phyloP scores from a whole-genome alignment of 257 asterid species.

The Gentiana dahurica region DNA sequence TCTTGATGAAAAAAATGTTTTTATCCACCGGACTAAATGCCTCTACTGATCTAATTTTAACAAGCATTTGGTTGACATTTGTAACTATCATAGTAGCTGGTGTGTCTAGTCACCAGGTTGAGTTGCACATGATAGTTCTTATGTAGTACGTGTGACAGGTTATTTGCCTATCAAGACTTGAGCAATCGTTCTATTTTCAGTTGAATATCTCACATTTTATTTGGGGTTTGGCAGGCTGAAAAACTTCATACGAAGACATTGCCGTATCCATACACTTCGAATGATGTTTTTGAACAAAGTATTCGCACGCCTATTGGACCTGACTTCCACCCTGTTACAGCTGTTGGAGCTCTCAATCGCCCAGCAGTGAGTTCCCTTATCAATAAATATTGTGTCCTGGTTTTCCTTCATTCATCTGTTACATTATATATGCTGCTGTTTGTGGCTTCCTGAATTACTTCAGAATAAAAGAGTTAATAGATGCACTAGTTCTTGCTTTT shows the following conservation, averaged over 20 bases:
- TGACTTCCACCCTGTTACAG: slow-evolving; percentile 65
- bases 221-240: slow-evolving; percentile 51
- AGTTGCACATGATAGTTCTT: neutral
- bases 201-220: neutral
- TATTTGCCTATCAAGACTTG: neutral
- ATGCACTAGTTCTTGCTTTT: too few species aligned
- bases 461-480: too few species aligned
- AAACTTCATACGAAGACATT: slow-evolving; percentile 70
- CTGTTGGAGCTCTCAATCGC: slow-evolving; percentile 70
- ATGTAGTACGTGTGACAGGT: neutral
- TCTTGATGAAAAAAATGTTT: too few species aligned
- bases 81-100: neutral
- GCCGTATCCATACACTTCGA: slow-evolving; percentile 78
- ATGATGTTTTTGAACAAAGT: slow-evolving; percentile 76
- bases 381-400: neutral
- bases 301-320: slow-evolving; percentile 95
- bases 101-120: neutral
- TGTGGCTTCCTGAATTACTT: too few species aligned
- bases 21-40: too few species aligned
- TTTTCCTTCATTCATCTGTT: slow-evolving; percentile 1
- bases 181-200: too few species aligned
- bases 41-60: too few species aligned
- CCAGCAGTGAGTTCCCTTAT: slow-evolving; percentile 52
- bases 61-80: too few species aligned
- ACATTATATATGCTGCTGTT: neutral